Evolutionary conservation across 345 rosid genomes (phyloP).

Genomic region (Passiflora organensis): DNA sequence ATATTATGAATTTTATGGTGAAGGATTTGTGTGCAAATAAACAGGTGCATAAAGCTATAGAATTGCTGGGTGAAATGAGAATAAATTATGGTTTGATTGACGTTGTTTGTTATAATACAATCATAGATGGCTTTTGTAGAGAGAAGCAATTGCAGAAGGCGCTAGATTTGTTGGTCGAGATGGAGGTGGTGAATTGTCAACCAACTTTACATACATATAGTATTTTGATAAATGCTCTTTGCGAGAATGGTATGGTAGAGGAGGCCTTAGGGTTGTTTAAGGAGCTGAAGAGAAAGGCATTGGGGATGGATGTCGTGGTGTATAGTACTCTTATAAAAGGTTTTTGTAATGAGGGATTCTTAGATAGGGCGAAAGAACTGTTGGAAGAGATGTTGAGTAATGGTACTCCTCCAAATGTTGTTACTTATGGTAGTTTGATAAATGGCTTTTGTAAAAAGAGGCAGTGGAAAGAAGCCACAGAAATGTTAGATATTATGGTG

Average conservation of each 20-base stretch:
- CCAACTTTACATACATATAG: conserved; percentile 40
- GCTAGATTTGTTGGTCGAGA: conserved; percentile 29
- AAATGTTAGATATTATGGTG: conserved; percentile 37
- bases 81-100: conserved; percentile 28
- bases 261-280: conserved; percentile 37
- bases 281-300: conserved; percentile 41
- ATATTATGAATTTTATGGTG: conserved; percentile 40
- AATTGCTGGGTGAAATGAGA: conserved; percentile 41
- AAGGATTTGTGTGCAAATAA: conserved; percentile 49
- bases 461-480: conserved; percentile 41
- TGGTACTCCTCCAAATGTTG: conserved; percentile 39
- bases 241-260: conserved; percentile 46
- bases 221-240: conserved; percentile 53
- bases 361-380: conserved; percentile 34
- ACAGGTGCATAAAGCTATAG: conserved; percentile 27
- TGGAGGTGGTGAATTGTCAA: conserved; percentile 36
- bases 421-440: conserved; percentile 37
- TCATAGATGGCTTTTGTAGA: conserved; percentile 50
- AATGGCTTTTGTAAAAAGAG: conserved; percentile 46
- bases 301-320: conserved; percentile 42
- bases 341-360: conserved; percentile 25
- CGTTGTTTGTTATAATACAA: conserved; percentile 41
- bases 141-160: conserved; percentile 38
- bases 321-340: conserved; percentile 29
- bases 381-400: conserved; percentile 44